Conservation (phyloP, 2,329 filamentous ascomycete genomes). For the Botrytis fabae region DNA sequence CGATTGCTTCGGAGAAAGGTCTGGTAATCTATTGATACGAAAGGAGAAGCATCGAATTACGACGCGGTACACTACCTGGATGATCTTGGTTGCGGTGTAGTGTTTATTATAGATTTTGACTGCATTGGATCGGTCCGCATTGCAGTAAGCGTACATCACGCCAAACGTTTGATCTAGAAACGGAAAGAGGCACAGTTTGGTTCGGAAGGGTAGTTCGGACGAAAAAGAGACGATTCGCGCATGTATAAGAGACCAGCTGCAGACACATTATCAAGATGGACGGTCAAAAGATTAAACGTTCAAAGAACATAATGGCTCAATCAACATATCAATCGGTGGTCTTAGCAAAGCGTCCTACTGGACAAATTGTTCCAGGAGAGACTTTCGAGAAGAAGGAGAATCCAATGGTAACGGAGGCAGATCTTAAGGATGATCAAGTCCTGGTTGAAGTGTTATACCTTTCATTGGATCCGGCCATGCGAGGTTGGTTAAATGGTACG, state of each 20-base stretch:
- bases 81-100: slow-evolving; percentile 1
- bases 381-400: slow-evolving; percentile 60
- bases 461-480: slow-evolving; percentile 74
- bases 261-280: slow-evolving; percentile 9
- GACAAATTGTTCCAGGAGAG: slow-evolving; percentile 61
- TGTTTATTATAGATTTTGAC: not conserved
- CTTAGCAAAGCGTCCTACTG: slow-evolving; percentile 63
- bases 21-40: slow-evolving; percentile 1
- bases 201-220: not conserved
- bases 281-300: slow-evolving; percentile 25
- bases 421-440: slow-evolving; percentile 64
- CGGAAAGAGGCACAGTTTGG: slow-evolving; percentile 5
- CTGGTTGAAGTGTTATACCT: slow-evolving; percentile 63
- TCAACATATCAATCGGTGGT: slow-evolving; percentile 47
- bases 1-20: slow-evolving; percentile 6
- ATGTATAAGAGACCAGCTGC: slow-evolving; percentile 10
- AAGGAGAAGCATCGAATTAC: slow-evolving; percentile 1
- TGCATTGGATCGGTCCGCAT: slow-evolving; percentile 4
- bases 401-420: slow-evolving; percentile 47
- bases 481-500: slow-evolving; percentile 65
- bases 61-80: slow-evolving; percentile 1
- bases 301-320: slow-evolving; percentile 38
- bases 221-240: slow-evolving; percentile 20
- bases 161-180: not conserved
- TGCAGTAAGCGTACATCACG: slow-evolving; percentile 6